Conservation (phyloP, 208 protist species). For the Leishmania gerbilli region DNA sequence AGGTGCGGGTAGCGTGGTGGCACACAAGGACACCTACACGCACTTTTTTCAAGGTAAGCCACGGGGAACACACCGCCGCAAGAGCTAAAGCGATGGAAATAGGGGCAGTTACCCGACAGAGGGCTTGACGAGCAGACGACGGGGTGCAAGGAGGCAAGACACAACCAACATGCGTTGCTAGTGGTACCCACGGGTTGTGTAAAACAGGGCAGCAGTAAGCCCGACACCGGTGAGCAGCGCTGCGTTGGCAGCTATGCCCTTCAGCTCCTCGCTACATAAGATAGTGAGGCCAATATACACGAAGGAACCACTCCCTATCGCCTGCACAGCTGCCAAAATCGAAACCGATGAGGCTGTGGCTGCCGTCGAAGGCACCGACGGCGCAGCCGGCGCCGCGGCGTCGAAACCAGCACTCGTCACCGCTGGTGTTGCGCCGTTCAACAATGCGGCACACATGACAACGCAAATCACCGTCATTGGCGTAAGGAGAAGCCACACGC, state of each 20-base stretch:
- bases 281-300: conserved; percentile 58
- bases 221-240: conserved; percentile 45
- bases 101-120: not conserved
- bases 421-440: not conserved
- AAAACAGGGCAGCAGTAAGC: conserved; percentile 35
- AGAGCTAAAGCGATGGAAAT: not conserved
- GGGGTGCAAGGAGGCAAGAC: not conserved
- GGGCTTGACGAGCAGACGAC: not conserved
- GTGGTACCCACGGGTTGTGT: conserved; percentile 15
- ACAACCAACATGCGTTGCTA: not conserved
- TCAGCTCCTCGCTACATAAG: conserved; percentile 55
- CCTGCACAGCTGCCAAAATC: conserved; percentile 36
- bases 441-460: not conserved
- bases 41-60: not conserved
- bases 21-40: not conserved
- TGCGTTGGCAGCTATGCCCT: conserved; percentile 26
- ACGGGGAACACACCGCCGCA: not conserved
- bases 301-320: conserved; percentile 72
- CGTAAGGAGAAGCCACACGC: conserved; percentile 51
- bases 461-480: conserved; percentile 43
- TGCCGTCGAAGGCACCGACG: not conserved
- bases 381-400: not conserved
- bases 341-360: conserved; percentile 1
- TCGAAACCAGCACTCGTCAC: not conserved
- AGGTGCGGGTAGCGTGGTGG: not conserved